Evolutionary conservation across 1,139 yeast genomes (phyloP), one percentile per base, ranked within the genome.

Genomic region (Suhomyces bokatorum): DNA sequence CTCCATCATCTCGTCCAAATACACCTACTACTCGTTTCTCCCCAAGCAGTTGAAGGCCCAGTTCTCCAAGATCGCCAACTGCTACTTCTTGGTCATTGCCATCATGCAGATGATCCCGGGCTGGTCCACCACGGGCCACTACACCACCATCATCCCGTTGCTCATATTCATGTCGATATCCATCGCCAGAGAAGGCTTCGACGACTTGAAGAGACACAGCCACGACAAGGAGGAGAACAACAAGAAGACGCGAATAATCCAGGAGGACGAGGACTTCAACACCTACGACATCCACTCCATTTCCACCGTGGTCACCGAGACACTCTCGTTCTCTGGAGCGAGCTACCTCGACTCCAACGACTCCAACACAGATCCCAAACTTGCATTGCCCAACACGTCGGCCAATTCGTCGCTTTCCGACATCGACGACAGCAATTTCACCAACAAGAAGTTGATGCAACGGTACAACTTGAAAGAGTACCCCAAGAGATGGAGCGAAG

Each of bases 111-210:
- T 91, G 95, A 85, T 93, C 43, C 99, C 99, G 0, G 82, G 91
- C 1, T 93, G 97, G 97, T 89, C 97, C 3, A 90, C 99, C 3
- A 93, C 99, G 0, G 99, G 98, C 48, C 86, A 89, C n/a, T 89
- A 82, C 62, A 93, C 98, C 3, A 93, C 99, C 2, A 91, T 93
- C 55, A 76, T 91, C 32, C 99, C 99, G 1, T 73, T 93, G 46
- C 68, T 85, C 61, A 78, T 93, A 9, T 93, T 95, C 63, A 87
- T 95, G 68, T 75, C 89, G n/a, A 87, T 93, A 26, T 88, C 98
- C 0, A 90, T 93, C 66, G 81, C 85, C 10, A 77, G 99, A 55
- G 99, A 95, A 67, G 99, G 95, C 0, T 89, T 77, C 61, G 99
- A 93, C 63, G 99, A 93, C 65, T 83, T 87, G 78, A 78, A 87